phyloP scores from a whole-genome alignment of 2,329 filamentous ascomycete genomes.

The Colletotrichum australisinense region DNA sequence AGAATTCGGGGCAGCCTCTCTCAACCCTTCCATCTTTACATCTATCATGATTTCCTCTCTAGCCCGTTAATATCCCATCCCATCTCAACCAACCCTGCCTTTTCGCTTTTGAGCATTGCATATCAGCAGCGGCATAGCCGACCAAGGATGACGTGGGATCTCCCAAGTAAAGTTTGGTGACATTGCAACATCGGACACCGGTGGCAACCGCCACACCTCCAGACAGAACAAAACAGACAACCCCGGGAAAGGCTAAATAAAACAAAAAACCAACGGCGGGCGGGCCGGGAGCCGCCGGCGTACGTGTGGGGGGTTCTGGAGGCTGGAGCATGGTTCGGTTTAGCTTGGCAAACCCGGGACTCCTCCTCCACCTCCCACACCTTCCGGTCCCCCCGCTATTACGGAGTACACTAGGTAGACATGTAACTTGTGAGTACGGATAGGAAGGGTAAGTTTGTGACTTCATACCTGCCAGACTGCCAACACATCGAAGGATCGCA shows the following conservation, averaged over 20 bases:
- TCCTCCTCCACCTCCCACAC: neutral
- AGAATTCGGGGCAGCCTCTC: too few relatives aligned
- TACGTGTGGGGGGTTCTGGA: neutral
- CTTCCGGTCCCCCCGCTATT: neutral
- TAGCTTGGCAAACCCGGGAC: neutral
- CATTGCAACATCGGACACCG: neutral
- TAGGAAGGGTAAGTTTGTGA: too few relatives aligned
- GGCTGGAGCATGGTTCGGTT: neutral
- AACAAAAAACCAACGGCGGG: neutral
- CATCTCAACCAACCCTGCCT: too few relatives aligned
- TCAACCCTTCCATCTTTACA: too few relatives aligned
- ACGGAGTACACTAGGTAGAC: neutral
- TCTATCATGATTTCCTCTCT: too few relatives aligned
- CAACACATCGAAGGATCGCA: too few relatives aligned
- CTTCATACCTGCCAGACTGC: too few relatives aligned
- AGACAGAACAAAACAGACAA: neutral
- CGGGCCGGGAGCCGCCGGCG: constrained; percentile 4
- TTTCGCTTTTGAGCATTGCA: too few relatives aligned
- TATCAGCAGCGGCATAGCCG: too few relatives aligned
- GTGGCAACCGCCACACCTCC: neutral
- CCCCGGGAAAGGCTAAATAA: constrained; percentile 2
- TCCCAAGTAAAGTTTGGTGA: neutral
- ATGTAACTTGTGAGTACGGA: too few relatives aligned
- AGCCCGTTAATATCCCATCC: too few relatives aligned
- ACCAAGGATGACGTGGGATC: neutral